Base-by-base conservation (phyloP, 257 asterid genomes). In the Prunella vulgaris region DNA sequence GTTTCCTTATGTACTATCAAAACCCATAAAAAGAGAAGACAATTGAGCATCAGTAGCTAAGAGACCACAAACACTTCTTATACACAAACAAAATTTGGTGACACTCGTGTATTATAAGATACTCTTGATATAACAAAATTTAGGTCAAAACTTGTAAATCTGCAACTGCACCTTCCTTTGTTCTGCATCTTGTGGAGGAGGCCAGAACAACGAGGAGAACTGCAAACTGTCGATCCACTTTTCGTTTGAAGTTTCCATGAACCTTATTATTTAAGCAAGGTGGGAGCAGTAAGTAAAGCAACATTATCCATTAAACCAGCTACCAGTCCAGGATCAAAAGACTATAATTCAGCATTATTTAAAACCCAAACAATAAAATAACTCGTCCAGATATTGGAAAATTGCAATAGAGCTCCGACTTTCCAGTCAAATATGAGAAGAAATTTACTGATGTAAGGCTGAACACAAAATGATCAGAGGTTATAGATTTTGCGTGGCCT, bases 221-320 rank as follows among this genome's bases (percentile, higher is more conserved):
- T 93, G 96, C 80, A 93, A 86, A 70, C 91, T 81, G 56, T 89
- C 96, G 44, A 87, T 93, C 97, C 99, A 93, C 84, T 84, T 93
- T 75, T 87, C 96, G 62, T 76, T 80, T 74, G 89, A 76, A 72
- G 87, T 79, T 70, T 85, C 96, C 99, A 93, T 93, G 17, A 40
- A 60, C 72, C 81, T 75, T 81, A 77, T 73, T 75, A 82, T 78
- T 38, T 20, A 74, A 74, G 69, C 65, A 83, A 85, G 66, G 75
- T 68, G 74, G 54, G 70, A 69, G 71, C 74, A 64, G 76, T 70
- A 54, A 80, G 75, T 77, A 78, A 77, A 80, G 73, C 83, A 66
- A 63, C 52, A 75, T 61, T 78, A 72, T 66, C 80, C 84, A 74
- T 67, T 64, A 46, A 71, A 25, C 69, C 75, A 64, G 68, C 87